A percentile compares a stretch with the other conserved stretches of the same genome.
Conservation (phyloP, 2,329 filamentous ascomycete species). For the Xylariaceae sp. region DNA sequence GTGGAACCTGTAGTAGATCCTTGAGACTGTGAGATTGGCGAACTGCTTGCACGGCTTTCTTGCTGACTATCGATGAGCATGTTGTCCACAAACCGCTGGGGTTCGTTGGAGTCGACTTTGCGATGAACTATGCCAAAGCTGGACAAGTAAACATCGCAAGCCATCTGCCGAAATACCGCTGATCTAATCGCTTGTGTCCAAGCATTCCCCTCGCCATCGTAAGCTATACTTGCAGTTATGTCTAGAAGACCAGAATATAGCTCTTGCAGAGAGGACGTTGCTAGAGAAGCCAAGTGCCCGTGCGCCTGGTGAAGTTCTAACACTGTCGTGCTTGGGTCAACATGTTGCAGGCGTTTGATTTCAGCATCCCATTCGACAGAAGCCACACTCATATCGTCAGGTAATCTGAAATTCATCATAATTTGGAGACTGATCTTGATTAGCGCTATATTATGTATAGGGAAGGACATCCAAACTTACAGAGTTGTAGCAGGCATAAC, state of each 20-base stretch:
- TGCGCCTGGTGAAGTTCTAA: conserved; percentile 21
- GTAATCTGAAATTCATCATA: conserved; percentile 18
- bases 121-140: conserved; percentile 28
- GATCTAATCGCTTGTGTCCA: conserved; percentile 10
- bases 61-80: conserved; percentile 31
- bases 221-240: conserved; percentile 9
- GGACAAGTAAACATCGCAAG: conserved; percentile 36
- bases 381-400: conserved; percentile 17
- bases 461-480: conserved; percentile 19
- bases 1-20: conserved; percentile 21
- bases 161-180: conserved; percentile 27
- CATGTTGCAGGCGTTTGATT: conserved; percentile 27
- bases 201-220: neutral
- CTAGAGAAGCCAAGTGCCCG: conserved; percentile 9
- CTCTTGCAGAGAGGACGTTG: conserved; percentile 25
- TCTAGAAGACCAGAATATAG: conserved; percentile 22
- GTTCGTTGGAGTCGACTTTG: conserved; percentile 7
- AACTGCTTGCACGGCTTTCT: conserved; percentile 26
- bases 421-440: conserved; percentile 29
- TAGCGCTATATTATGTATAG: conserved; percentile 6
- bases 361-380: conserved; percentile 31
- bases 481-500: conserved; percentile 27
- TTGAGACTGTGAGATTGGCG: conserved; percentile 25
- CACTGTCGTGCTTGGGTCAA: conserved; percentile 26
- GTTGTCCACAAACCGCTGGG: conserved; percentile 21